Conservation (phyloP, 106 monocot genomes). For the Vanilla planifolia region DNA sequence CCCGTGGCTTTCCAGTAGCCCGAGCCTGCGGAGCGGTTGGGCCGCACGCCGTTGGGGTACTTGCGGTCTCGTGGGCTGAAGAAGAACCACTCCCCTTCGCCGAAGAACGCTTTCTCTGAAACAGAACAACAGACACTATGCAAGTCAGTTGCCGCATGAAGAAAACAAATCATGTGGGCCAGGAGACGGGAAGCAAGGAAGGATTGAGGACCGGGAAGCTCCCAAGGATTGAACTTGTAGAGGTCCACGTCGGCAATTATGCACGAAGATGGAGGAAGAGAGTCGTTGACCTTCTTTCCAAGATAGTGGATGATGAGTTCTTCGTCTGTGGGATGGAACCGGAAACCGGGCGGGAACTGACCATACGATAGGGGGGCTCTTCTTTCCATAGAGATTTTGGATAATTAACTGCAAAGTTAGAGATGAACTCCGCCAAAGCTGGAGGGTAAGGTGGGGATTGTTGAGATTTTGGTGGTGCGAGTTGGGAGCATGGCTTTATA, state of each 20-base stretch:
- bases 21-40: constrained; percentile 21
- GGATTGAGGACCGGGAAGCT: constrained; percentile 31
- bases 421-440: too few relatives aligned
- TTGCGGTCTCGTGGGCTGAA: constrained; percentile 40
- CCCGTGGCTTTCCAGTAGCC: constrained; percentile 22
- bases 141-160: not conserved
- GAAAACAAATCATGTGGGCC: not conserved
- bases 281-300: constrained; percentile 17
- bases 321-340: constrained; percentile 41
- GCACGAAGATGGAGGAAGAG: constrained; percentile 10
- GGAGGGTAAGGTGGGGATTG: too few relatives aligned
- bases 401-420: too few relatives aligned
- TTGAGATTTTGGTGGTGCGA: too few relatives aligned
- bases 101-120: constrained; percentile 41
- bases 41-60: constrained; percentile 33
- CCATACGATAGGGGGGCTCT: too few relatives aligned
- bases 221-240: constrained; percentile 50
- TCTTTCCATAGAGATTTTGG: too few relatives aligned
- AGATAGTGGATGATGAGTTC: constrained; percentile 38
- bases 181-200: not conserved
- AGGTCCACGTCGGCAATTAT: constrained; percentile 31
- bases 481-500: too few relatives aligned
- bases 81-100: constrained; percentile 51
- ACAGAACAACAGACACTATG: not conserved
- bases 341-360: constrained; percentile 34